Conservation (phyloP, 1,139 yeast genomes). For the Candida sp. region DNA sequence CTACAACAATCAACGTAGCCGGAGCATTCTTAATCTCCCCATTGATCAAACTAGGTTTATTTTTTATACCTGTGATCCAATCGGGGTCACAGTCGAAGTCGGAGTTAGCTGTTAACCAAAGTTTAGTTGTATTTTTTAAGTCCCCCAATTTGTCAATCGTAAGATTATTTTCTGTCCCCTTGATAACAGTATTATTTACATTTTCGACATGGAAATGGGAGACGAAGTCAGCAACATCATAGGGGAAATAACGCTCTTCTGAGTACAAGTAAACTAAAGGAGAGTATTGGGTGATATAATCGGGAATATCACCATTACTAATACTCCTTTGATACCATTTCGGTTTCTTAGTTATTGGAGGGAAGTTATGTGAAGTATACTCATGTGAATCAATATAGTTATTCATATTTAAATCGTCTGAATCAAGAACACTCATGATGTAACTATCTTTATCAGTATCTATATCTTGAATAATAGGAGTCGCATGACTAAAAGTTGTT, state of each 20-base stretch:
- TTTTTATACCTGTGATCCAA: conserved; percentile 77
- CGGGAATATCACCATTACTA: conserved; percentile 62
- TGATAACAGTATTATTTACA: conserved; percentile 45
- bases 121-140: conserved; percentile 20
- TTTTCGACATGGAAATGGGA: conserved; percentile 53
- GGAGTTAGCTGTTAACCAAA: conserved; percentile 60
- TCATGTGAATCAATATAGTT: neutral
- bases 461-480: neutral
- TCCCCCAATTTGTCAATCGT: conserved; percentile 35
- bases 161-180: conserved; percentile 30
- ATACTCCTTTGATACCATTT: conserved; percentile 28
- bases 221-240: conserved; percentile 71
- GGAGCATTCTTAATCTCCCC: conserved; percentile 79
- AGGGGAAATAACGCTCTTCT: conserved; percentile 85
- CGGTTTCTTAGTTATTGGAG: conserved; percentile 36
- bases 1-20: conserved; percentile 77
- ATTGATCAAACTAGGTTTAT: conserved; percentile 65
- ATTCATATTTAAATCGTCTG: neutral
- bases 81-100: conserved; percentile 77
- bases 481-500: neutral
- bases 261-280: conserved; percentile 86
- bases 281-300: conserved; percentile 67
- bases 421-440: neutral
- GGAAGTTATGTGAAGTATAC: conserved; percentile 9
- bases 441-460: neutral